Percentiles rank a stretch among this genome's conserved stretches.
Conservation (phyloP, 176 grass and related monocot genomes). For the Stipa capillata region DNA sequence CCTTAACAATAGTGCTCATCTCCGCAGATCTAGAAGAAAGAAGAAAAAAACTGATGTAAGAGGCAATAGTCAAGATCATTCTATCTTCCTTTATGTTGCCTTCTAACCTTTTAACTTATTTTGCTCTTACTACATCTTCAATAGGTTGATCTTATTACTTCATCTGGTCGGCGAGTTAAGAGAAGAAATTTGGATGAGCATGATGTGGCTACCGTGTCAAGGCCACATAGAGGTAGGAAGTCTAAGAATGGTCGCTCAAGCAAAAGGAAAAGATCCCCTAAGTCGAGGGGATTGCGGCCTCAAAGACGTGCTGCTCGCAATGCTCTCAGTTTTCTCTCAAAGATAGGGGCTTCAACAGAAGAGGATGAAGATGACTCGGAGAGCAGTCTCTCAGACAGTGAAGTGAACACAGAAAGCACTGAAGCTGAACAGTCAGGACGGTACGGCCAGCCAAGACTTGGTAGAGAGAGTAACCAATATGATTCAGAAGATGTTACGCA, state of each 20-base stretch:
- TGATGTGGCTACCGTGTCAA: conserved; percentile 42
- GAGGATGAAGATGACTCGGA: conserved; percentile 56
- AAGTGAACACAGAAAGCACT: conserved; percentile 32
- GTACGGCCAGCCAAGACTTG: conserved; percentile 25
- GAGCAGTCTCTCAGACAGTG: conserved; percentile 48
- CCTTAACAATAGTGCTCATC: conserved; percentile 32
- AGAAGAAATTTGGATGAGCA: conserved; percentile 68
- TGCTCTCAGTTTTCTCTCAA: conserved; percentile 75
- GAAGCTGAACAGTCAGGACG: conserved; percentile 52
- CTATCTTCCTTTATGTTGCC: neutral
- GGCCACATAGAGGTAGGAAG: conserved; percentile 45
- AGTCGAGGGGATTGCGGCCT: conserved; percentile 66
- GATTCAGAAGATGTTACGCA: conserved; percentile 48
- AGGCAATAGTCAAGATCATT: conserved; percentile 7
- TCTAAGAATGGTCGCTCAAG: conserved; percentile 45
- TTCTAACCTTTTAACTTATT: conserved; percentile 1
- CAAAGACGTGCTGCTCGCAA: conserved; percentile 79
- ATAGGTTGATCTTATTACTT: conserved; percentile 71
- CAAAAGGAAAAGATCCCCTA: conserved; percentile 60
- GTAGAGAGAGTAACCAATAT: conserved; percentile 49
- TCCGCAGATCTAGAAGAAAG: conserved; percentile 74
- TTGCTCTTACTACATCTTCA: conserved; percentile 17
- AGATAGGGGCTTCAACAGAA: conserved; percentile 72
- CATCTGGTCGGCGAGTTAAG: conserved; percentile 87
- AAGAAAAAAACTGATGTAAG: conserved; percentile 70